A percentile compares a stretch with the other conserved stretches of the same genome.
Conservation (phyloP, 306 rosid species). For the Begonia peltatifolia region DNA sequence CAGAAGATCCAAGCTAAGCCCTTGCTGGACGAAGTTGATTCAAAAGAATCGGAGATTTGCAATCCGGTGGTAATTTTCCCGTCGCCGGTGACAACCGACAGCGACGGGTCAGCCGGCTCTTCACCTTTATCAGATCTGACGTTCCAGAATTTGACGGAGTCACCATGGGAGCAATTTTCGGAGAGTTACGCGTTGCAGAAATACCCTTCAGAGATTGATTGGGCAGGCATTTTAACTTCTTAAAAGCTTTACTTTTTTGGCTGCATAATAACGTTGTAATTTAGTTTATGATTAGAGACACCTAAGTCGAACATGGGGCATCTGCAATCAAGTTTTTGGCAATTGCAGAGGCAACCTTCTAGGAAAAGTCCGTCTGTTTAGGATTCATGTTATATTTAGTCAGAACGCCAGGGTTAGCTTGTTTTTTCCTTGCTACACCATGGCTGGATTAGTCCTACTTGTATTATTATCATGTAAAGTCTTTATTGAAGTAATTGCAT, state of each 20-base stretch:
- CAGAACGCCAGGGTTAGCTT: conserved; percentile 36
- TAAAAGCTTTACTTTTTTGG: background rate
- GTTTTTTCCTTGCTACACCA: conserved; percentile 55
- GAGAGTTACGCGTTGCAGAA: conserved; percentile 40
- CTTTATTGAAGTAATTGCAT: background rate
- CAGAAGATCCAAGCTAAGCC: background rate
- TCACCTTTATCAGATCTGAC: conserved; percentile 76
- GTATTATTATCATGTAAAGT: background rate
- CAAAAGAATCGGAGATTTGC: conserved; percentile 1
- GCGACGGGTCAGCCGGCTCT: conserved; percentile 68
- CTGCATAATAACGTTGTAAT: no score
- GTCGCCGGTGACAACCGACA: conserved; percentile 14
- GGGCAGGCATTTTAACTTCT: conserved; percentile 50
- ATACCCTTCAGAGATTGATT: conserved; percentile 92
- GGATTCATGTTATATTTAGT: conserved; percentile 28
- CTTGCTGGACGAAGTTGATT: background rate
- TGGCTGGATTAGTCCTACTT: conserved; percentile 12
- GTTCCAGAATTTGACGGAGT: conserved; percentile 37
- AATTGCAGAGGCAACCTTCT: conserved; percentile 40
- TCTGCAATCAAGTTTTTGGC: conserved; percentile 61
- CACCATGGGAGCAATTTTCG: conserved; percentile 40
- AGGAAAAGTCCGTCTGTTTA: conserved; percentile 6
- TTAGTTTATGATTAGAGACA: no score
- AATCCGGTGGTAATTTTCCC: conserved; percentile 28
- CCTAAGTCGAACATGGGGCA: background rate